These are phyloP conservation scores for Globisporangium rhizosaccharum DNA, from an alignment of 352 stramenopile species.

Conservation along the genomic window DNA sequence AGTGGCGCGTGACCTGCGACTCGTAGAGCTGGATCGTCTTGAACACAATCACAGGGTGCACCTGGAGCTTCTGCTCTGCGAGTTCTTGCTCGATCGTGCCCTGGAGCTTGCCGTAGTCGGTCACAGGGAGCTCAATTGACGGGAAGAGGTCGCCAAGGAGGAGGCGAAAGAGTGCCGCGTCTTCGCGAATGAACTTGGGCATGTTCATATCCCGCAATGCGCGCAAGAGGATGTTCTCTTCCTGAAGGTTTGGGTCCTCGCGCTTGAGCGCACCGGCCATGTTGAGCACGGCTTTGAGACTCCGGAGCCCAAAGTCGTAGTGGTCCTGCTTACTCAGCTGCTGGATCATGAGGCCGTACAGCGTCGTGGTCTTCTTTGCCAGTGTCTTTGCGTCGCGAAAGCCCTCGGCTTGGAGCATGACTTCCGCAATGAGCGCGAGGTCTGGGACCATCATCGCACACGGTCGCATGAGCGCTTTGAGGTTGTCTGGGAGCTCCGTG, in stretches of 20 bases:
- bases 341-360: constrained; percentile 85
- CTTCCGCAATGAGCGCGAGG: constrained; percentile 76
- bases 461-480: constrained; percentile 82
- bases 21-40: constrained; percentile 96
- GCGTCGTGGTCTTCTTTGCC: constrained; percentile 83
- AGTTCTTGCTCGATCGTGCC: constrained; percentile 87
- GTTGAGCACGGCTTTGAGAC: constrained; percentile 82
- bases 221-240: constrained; percentile 94
- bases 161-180: constrained; percentile 89
- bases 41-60: constrained; percentile 88
- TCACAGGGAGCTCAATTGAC: constrained; percentile 78
- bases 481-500: constrained; percentile 86
- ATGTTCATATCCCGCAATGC: constrained; percentile 95
- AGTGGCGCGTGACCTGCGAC: constrained; percentile 92
- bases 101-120: constrained; percentile 90
- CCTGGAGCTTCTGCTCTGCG: constrained; percentile 78
- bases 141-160: constrained; percentile 90
- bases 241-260: constrained; percentile 92
- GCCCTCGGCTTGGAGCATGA: constrained; percentile 84
- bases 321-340: constrained; percentile 86
- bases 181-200: constrained; percentile 93
- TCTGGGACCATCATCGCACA: constrained; percentile 89
- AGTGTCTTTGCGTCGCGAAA: constrained; percentile 79
- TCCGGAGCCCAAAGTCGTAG: constrained; percentile 83
- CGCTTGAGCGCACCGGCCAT: constrained; percentile 89